Base-by-base conservation (phyloP, 192 early-diverging fungal species). In the Dissophora ornata region DNA sequence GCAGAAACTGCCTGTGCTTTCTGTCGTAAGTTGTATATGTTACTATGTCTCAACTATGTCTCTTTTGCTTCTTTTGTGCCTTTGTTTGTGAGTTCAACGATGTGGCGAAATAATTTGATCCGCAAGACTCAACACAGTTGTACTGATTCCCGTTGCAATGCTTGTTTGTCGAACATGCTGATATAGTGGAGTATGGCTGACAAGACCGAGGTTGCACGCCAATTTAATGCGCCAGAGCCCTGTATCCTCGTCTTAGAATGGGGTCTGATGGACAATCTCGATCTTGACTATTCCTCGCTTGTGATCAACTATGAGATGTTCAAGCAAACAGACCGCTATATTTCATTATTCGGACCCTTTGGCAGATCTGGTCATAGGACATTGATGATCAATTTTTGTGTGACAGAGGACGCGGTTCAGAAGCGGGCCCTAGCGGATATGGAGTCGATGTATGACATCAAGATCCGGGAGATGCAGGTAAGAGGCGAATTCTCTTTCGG, bases 111-210 rank as follows among this genome's bases (percentile, higher is more conserved):
- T 61, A 33, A 33, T 67, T 67, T 60, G 13, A 26, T 54, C 46
- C 47, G 53, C 47, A 49, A n/a, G n/a, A n/a, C n/a, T n/a, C n/a
- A n/a, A n/a, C n/a, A n/a, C n/a, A n/a, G n/a, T n/a, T n/a, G n/a
- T n/a, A n/a, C n/a, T n/a, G n/a, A n/a, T n/a, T n/a, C n/a, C n/a
- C n/a, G n/a, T n/a, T n/a, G n/a, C n/a, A n/a, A n/a, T n/a, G n/a
- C n/a, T n/a, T n/a, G n/a, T n/a, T n/a, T n/a, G n/a, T n/a, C n/a
- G n/a, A n/a, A n/a, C n/a, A n/a, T 8, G 8, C 15, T n/a, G 33
- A 45, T n/a, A n/a, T 51, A 77, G 73, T 77, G 73, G 73, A 77
- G 73, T 22, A 62, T 77, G 73, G 73, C 73, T 4, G 73, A 77
- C 42, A 77, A 77, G 51, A 77, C 73, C 1, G 64, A 67, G 28